phyloP scores from a whole-genome alignment of 257 asterid genomes.

The Ilex aquifolium region DNA sequence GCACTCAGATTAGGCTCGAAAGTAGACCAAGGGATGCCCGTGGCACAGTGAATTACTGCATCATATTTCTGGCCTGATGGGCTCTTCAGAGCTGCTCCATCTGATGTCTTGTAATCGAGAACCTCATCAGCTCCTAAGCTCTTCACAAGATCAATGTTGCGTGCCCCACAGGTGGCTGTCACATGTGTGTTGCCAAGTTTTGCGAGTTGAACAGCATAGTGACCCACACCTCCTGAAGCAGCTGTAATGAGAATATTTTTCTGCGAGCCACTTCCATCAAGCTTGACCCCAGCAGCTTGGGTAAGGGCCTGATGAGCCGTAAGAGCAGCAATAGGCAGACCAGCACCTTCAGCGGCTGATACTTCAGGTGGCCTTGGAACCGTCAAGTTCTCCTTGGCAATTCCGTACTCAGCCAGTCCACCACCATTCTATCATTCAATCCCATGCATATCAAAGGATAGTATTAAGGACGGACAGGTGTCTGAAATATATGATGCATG shows the following conservation, averaged over 20 bases:
- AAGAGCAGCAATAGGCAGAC: conserved; percentile 47
- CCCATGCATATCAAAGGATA: too few relatives aligned
- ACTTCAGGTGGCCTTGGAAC: conserved; percentile 48
- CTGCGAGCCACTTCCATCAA: conserved; percentile 44
- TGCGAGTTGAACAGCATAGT: conserved; percentile 64
- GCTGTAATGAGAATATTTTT: conserved; percentile 60
- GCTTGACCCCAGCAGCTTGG: conserved; percentile 38
- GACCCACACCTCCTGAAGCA: conserved; percentile 71
- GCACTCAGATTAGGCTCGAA: conserved; percentile 46
- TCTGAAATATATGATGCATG: too few relatives aligned
- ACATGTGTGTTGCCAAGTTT: conserved; percentile 60
- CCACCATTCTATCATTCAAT: conserved; percentile 28
- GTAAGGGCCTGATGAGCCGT: conserved; percentile 61
- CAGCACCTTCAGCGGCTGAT: conserved; percentile 58
- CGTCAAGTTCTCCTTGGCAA: conserved; percentile 38
- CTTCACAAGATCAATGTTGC: conserved; percentile 45
- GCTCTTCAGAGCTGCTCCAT: conserved; percentile 60
- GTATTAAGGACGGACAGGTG: too few relatives aligned
- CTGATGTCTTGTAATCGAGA: conserved; percentile 58
- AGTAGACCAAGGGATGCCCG: conserved; percentile 46
- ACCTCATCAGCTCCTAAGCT: conserved; percentile 74
- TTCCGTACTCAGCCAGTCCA: conserved; percentile 54
- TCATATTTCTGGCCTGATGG: conserved; percentile 62
- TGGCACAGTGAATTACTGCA: conserved; percentile 53
- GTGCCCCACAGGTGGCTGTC: conserved; percentile 65